These are phyloP conservation scores for Cladophialophora yegresii DNA, from an alignment of 2,329 filamentous ascomycete species.

Conservation along the genomic window DNA sequence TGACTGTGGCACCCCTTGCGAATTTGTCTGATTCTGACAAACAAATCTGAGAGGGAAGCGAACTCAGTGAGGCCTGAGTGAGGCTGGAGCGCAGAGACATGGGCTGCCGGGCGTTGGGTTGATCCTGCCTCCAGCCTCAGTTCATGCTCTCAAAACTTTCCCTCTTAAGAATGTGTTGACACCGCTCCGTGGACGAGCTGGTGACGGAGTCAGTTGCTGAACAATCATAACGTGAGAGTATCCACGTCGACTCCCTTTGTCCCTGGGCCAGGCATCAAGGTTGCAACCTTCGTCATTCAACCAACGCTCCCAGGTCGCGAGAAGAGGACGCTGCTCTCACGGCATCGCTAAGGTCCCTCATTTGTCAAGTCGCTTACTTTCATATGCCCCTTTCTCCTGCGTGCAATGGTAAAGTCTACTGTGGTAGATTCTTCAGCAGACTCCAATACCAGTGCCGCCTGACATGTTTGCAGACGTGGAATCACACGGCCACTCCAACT, in stretches of 20 bases:
- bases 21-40: too few relatives aligned
- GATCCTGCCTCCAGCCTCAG: neutral
- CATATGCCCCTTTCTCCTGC: slow-evolving; percentile 15
- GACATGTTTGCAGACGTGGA: neutral
- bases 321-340: neutral
- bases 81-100: neutral
- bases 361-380: neutral
- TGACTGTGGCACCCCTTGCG: slow-evolving; percentile 6
- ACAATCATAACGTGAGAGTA: neutral
- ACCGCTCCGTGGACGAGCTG: neutral
- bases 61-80: neutral
- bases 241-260: neutral
- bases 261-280: neutral
- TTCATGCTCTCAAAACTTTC: neutral
- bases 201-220: neutral
- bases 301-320: neutral
- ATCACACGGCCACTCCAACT: neutral
- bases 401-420: neutral
- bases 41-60: neutral
- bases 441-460: slow-evolving; percentile 3
- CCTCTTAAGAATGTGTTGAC: neutral
- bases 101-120: neutral
- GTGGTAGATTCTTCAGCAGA: neutral
- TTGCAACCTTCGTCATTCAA: neutral
- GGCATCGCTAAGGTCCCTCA: neutral